Evolutionary conservation across 257 asterid genomes (phyloP).

Genomic region (Schizonepeta tenuifolia): DNA sequence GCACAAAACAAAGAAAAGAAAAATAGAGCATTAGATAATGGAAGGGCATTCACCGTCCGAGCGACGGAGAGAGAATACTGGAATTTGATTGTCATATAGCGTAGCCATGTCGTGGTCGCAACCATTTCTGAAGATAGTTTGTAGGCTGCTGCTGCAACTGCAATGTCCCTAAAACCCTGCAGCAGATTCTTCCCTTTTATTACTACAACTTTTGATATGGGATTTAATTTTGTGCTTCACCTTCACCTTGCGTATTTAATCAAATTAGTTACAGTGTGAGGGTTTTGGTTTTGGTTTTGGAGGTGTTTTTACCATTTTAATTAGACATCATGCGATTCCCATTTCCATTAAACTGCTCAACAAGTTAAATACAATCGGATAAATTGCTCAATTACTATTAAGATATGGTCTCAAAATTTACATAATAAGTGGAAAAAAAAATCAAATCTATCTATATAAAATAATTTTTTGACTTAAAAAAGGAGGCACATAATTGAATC

Average conservation of each 20-base stretch:
- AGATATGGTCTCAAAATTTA: no score
- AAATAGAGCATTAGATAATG: background rate
- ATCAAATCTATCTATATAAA: no score
- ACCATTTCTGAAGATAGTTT: constrained; percentile 52
- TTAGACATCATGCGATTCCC: no score
- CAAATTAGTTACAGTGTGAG: background rate
- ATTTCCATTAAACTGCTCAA: no score
- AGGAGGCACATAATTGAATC: no score
- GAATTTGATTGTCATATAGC: constrained; percentile 55
- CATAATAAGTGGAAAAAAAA: no score
- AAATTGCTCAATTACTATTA: no score
- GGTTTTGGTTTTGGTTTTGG: no score
- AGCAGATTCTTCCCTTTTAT: background rate
- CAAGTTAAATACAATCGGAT: no score
- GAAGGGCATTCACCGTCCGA: constrained; percentile 47
- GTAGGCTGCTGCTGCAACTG: background rate
- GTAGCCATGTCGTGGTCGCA: constrained; percentile 61
- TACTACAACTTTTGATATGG: background rate
- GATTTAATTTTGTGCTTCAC: background rate
- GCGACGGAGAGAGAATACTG: constrained; percentile 60
- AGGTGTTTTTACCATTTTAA: no score
- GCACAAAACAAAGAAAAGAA: background rate
- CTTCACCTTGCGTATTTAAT: background rate
- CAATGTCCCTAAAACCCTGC: constrained; percentile 41
- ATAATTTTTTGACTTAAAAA: no score